These are phyloP conservation scores for Pseudocercospora macadamiae DNA, from an alignment of 2,329 filamentous ascomycete genomes.

Conservation along the genomic window DNA sequence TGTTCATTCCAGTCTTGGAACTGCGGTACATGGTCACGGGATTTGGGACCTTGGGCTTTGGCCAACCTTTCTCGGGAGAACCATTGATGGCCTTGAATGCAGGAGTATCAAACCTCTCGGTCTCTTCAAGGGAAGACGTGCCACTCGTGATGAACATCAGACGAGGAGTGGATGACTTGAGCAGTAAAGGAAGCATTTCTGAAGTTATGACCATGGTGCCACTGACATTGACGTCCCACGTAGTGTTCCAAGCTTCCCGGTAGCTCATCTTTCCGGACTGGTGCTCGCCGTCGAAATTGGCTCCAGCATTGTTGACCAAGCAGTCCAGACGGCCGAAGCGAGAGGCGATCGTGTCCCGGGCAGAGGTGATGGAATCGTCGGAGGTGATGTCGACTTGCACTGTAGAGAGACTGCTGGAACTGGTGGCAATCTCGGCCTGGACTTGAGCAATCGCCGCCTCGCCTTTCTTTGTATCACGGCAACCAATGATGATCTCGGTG, in stretches of 20 bases:
- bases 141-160: slow-evolving; percentile 48
- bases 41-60: slow-evolving; percentile 41
- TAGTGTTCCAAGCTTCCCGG: slow-evolving; percentile 42
- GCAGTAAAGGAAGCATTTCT: slow-evolving; percentile 42
- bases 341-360: slow-evolving; percentile 48
- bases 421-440: slow-evolving; percentile 44
- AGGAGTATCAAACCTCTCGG: slow-evolving; percentile 32
- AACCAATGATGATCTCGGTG: slow-evolving; percentile 62
- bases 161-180: slow-evolving; percentile 40
- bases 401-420: slow-evolving; percentile 48
- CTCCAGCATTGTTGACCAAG: slow-evolving; percentile 62
- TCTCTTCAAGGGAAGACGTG: slow-evolving; percentile 44
- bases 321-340: slow-evolving; percentile 53
- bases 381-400: slow-evolving; percentile 59
- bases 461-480: slow-evolving; percentile 56
- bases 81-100: slow-evolving; percentile 31
- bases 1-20: slow-evolving; percentile 53
- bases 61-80: slow-evolving; percentile 49
- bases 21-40: slow-evolving; percentile 43
- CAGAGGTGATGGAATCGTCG: slow-evolving; percentile 56
- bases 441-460: slow-evolving; percentile 51
- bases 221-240: slow-evolving; percentile 45
- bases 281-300: slow-evolving; percentile 47
- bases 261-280: slow-evolving; percentile 32
- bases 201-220: slow-evolving; percentile 44